phyloP scores from a whole-genome alignment of 2,329 filamentous ascomycete genomes.

The Phyllosticta paracitricarpa region DNA sequence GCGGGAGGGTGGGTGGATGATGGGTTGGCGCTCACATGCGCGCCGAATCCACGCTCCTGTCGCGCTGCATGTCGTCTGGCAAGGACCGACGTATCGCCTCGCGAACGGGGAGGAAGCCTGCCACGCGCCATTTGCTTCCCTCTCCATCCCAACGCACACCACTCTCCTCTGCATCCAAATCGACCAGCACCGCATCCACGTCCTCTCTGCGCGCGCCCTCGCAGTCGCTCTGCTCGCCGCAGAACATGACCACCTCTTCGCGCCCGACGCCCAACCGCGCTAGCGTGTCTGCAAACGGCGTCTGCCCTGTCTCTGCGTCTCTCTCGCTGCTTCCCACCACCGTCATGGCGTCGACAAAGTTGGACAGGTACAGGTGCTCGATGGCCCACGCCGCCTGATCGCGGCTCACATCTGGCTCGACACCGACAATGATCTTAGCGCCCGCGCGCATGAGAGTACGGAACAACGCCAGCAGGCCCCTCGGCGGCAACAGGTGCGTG shows the following conservation, averaged over 20 bases:
- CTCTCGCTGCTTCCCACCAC: neutral
- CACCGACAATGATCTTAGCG: neutral
- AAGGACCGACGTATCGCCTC: neutral
- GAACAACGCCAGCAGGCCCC: slow-evolving; percentile 3
- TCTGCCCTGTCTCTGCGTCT: neutral
- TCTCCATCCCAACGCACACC: neutral
- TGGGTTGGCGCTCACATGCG: neutral
- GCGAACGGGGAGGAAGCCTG: neutral
- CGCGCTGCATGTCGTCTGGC: neutral
- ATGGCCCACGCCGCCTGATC: slow-evolving; percentile 6
- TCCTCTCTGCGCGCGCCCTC: neutral
- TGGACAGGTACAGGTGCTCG: slow-evolving; percentile 8
- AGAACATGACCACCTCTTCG: slow-evolving; percentile 1
- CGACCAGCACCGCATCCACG: slow-evolving; percentile 1
- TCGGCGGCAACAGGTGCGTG: slow-evolving; percentile 2
- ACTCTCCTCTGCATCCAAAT: neutral
- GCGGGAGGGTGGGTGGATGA: neutral
- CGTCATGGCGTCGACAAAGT: slow-evolving; percentile 8
- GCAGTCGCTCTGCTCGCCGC: neutral
- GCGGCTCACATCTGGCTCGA: neutral
- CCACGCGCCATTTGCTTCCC: slow-evolving; percentile 1
- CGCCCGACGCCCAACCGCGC: neutral
- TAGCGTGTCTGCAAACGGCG: slow-evolving; percentile 1
- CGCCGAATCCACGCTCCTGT: slow-evolving; percentile 7
- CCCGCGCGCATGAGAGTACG: neutral